phyloP scores from a whole-genome alignment of 2,329 filamentous ascomycete genomes.

The Monosporascus sp. region DNA sequence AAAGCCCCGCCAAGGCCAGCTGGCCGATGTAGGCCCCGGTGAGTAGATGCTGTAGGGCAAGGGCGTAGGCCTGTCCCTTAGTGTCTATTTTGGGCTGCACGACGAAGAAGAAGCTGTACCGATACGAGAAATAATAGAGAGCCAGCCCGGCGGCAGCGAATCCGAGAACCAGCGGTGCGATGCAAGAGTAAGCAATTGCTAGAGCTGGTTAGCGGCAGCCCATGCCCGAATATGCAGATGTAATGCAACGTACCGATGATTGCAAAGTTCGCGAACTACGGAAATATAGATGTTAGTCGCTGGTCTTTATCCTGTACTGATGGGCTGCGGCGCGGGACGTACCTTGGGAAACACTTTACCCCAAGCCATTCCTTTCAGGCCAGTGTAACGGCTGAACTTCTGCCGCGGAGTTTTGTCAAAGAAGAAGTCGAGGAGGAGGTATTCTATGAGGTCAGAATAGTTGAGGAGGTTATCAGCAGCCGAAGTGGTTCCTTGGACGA shows the following conservation, averaged over 20 bases:
- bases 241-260: constrained; percentile 22
- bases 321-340: constrained; percentile 45
- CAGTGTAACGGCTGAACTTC: constrained; percentile 62
- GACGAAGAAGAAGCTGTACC: constrained; percentile 72
- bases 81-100: constrained; percentile 66
- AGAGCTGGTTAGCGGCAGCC: constrained; percentile 1
- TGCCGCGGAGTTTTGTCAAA: constrained; percentile 67
- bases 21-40: constrained; percentile 67
- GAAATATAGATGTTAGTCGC: constrained; percentile 1
- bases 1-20: constrained; percentile 64
- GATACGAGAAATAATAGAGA: constrained; percentile 69
- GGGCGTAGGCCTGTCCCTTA: constrained; percentile 65
- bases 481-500: constrained; percentile 67
- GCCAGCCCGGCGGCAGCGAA: constrained; percentile 64
- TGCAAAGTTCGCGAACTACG: constrained; percentile 27
- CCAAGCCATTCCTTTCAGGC: constrained; percentile 58
- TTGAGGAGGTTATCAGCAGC: constrained; percentile 63
- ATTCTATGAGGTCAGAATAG: constrained; percentile 53
- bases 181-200: constrained; percentile 65
- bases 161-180: constrained; percentile 66
- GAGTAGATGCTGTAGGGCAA: constrained; percentile 66
- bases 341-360: constrained; percentile 61
- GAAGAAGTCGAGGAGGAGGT: constrained; percentile 57
- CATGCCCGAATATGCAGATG: neutral
- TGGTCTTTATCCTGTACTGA: constrained; percentile 37